Base-by-base conservation (phyloP, 1,139 yeast species). In the Debaryomyces robertsiae region DNA sequence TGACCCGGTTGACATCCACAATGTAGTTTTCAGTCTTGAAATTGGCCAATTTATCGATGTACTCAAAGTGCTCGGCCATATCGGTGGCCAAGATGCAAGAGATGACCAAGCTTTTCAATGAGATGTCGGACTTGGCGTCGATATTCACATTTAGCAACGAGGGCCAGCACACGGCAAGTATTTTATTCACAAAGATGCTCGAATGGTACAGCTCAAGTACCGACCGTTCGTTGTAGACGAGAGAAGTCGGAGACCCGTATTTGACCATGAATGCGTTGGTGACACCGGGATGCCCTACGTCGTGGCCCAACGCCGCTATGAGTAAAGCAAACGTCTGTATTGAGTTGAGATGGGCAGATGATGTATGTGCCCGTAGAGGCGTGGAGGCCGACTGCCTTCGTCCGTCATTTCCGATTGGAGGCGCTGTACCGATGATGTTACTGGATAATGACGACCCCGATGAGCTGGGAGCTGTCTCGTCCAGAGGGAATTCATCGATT, bases 241-340 rank as follows among this genome's bases (percentile, higher is more conserved):
- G 61, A 2, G 94, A 79, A 18, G 88, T 69, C 6, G 91, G 90
- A 0, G 95, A 77, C n/a, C 75, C 63, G 51, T 79, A 62, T 44
- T 77, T 69, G 24, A 75, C 71, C 63, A 91, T 67, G 49, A 89
- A 82, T 32, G 81, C 80, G 61, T 90, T 89, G 9, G 95, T 89
- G 14, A 90, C 82, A 1, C 98, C 98, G 0, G 98, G 98, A 61
- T 93, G 98, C 15, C 96, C 96, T 24, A 88, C 82, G 62, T 93
- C 98, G 63, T 93, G 98, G 36, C 98, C 98, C 37, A 91, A 67
- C 1, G 96, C 95, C 1, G 96, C 88, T 17, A 90, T 72, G 32
- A 88, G 71, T 19, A 89, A 65, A 0, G 82, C 79, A 33, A 82
- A 63, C 1, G 78, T 69, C 54, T 82, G 84, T 17, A 72, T 49